Conservation (phyloP, 805 yeast species). For the Candida xiaguanensis region DNA sequence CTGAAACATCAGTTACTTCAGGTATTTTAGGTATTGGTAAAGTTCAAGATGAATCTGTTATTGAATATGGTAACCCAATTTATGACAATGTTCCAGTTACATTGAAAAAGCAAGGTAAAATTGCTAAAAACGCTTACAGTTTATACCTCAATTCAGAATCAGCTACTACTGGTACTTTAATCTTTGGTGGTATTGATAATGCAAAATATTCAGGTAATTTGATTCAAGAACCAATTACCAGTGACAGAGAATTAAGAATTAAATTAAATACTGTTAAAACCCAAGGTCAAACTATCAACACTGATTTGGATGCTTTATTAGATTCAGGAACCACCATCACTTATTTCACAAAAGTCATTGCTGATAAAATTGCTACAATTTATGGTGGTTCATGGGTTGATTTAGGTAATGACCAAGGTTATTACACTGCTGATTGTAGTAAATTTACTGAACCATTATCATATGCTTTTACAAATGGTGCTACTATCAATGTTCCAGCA, state of each 20-base stretch:
- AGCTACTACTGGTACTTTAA: constrained; percentile 19
- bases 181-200: constrained; percentile 33
- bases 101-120: constrained; percentile 29
- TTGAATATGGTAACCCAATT: not conserved
- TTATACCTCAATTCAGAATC: constrained; percentile 26
- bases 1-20: constrained; percentile 48
- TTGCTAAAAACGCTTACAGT: constrained; percentile 32
- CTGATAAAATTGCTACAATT: not conserved
- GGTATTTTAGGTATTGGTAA: constrained; percentile 79
- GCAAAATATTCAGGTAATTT: constrained; percentile 23
- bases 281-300: constrained; percentile 14
- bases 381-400: not conserved
- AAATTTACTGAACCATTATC: not conserved
- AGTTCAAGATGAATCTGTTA: constrained; percentile 58
- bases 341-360: constrained; percentile 39
- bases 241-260: constrained; percentile 28
- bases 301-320: constrained; percentile 21
- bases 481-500: not conserved
- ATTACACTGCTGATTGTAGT: not conserved
- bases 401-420: not conserved
- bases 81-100: constrained; percentile 32
- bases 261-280: constrained; percentile 39
- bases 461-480: not conserved
- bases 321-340: constrained; percentile 35
- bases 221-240: constrained; percentile 3